Percentiles rank a stretch among this genome's conserved stretches.
phyloP scores from a whole-genome alignment of 106 monocot species.

The Hemerocallis citrina region DNA sequence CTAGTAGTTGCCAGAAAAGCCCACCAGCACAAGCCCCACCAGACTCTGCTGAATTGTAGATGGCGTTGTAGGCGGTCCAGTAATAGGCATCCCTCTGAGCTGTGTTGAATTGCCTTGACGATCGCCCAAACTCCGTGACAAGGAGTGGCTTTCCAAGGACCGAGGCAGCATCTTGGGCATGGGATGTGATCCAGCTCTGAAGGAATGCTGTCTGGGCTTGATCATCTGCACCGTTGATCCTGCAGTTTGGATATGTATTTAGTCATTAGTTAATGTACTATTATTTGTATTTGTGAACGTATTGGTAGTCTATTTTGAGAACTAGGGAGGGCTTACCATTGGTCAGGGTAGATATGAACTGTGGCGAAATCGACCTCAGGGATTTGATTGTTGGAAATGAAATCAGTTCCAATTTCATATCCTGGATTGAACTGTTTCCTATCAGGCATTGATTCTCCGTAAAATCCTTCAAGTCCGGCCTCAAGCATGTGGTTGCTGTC shows the following conservation, averaged over 20 bases:
- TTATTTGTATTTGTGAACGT: no score
- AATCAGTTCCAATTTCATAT: conserved; percentile 47
- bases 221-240: conserved; percentile 25
- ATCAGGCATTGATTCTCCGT: conserved; percentile 43
- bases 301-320: no score
- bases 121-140: conserved; percentile 44
- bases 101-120: background rate
- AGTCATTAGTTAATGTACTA: background rate
- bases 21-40: conserved; percentile 21
- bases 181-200: conserved; percentile 30
- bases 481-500: conserved; percentile 57
- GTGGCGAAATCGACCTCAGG: conserved; percentile 52
- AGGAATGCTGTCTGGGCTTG: conserved; percentile 28
- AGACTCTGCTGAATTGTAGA: conserved; percentile 22
- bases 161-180: conserved; percentile 24
- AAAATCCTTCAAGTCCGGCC: conserved; percentile 57
- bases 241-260: conserved; percentile 5
- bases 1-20: conserved; percentile 15
- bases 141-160: conserved; percentile 38
- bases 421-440: conserved; percentile 48
- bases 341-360: conserved; percentile 64
- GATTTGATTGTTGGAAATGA: conserved; percentile 50
- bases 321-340: conserved; percentile 28
- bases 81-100: conserved; percentile 23
- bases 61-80: conserved; percentile 13